Conservation (phyloP, 495 filamentous ascomycete species). For the Lichenothelia convexa region DNA sequence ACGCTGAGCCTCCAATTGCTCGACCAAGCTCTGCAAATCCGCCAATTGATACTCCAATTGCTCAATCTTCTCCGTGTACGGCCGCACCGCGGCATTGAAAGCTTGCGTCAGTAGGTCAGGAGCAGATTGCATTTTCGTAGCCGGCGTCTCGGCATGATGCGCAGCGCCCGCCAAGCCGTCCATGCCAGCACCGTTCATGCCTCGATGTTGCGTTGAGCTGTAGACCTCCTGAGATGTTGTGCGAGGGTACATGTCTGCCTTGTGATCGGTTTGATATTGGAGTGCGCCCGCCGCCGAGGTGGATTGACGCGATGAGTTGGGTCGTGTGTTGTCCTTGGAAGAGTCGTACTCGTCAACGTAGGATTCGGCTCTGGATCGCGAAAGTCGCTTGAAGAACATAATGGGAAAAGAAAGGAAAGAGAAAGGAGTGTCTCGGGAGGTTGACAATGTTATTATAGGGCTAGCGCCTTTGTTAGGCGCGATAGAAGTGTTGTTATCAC, state of each 20-base stretch:
- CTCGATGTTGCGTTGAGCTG: not conserved
- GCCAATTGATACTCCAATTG: conserved; percentile 25
- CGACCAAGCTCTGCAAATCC: conserved; percentile 24
- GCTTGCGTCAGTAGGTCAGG: conserved; percentile 30
- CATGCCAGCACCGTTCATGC: not conserved
- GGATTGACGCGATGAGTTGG: conserved; percentile 1
- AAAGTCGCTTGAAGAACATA: conserved; percentile 20
- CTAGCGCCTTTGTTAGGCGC: too few relatives aligned
- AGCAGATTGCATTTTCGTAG: conserved; percentile 16
- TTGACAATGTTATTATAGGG: too few relatives aligned
- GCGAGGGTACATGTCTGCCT: conserved; percentile 5
- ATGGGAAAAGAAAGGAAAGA: conserved; percentile 6
- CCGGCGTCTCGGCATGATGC: conserved; percentile 5
- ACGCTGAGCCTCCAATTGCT: conserved; percentile 27
- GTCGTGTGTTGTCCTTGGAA: conserved; percentile 3
- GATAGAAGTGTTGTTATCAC: too few relatives aligned
- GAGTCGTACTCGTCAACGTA: conserved; percentile 16
- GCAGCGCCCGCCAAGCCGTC: conserved; percentile 7
- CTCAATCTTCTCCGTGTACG: conserved; percentile 29
- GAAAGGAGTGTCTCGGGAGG: too few relatives aligned
- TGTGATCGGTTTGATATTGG: conserved; percentile 2
- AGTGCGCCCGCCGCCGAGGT: conserved; percentile 2
- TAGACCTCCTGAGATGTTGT: too few relatives aligned
- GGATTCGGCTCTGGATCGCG: conserved; percentile 8
- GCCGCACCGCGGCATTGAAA: conserved; percentile 30